Evolutionary conservation across 768 basidiomycete species (phyloP).

Genomic region (Podaxis mareebaensis): DNA sequence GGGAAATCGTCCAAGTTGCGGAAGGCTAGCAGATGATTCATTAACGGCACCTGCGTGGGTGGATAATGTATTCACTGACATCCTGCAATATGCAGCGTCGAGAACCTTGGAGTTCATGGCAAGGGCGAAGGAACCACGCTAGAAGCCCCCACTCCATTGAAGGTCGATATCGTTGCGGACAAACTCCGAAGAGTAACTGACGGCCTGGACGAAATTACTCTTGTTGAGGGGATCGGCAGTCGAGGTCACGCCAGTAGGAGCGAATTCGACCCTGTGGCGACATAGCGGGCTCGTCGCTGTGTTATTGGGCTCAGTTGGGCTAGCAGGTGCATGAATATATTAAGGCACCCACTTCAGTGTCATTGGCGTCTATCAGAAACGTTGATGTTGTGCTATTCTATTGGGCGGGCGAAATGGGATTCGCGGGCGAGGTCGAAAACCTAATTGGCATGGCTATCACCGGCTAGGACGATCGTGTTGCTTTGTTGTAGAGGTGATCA

Average conservation of each 20-base stretch:
- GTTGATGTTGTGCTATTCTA: background rate
- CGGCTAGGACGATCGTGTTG: constrained; percentile 57
- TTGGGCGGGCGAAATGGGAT: background rate
- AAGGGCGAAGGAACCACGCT: background rate
- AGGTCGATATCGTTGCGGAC: background rate
- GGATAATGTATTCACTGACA: background rate
- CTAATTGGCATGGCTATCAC: constrained; percentile 64
- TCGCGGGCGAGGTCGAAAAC: constrained; percentile 52
- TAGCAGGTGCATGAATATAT: background rate
- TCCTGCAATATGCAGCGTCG: background rate
- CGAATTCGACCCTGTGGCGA: background rate
- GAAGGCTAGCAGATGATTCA: background rate
- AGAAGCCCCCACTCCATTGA: background rate
- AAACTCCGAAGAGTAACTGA: background rate
- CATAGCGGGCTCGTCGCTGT: background rate
- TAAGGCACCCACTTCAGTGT: background rate
- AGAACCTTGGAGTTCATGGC: background rate
- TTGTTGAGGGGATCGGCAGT: background rate
- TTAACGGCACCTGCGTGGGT: background rate
- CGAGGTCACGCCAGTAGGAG: background rate
- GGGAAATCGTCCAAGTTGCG: background rate
- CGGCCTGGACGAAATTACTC: background rate
- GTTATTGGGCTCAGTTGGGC: background rate
- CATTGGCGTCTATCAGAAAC: background rate
- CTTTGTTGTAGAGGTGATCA: constrained; percentile 47